Percentiles rank a stretch among this genome's conserved stretches.
Evolutionary conservation across 2,329 filamentous ascomycete species (phyloP).

Genomic region (Sphaerulina vaccinii): DNA sequence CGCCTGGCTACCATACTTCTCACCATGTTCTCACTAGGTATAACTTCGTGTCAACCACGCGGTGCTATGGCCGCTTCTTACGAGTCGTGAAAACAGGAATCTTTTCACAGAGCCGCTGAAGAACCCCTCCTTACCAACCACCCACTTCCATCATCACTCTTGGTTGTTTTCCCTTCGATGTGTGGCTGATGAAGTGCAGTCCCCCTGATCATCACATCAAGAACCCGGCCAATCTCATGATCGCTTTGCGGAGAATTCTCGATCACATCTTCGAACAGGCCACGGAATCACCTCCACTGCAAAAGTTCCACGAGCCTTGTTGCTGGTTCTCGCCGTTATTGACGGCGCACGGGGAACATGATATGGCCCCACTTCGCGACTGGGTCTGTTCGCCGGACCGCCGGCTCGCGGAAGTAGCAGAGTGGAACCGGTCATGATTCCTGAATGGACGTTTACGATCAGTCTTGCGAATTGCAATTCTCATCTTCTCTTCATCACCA

Average conservation of each 20-base stretch:
- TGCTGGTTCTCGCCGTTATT: not conserved
- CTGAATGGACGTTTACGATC: not conserved
- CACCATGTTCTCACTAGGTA: not conserved
- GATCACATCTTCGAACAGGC: not conserved
- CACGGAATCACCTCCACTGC: not conserved
- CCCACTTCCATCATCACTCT: not conserved
- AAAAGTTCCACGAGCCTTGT: not conserved
- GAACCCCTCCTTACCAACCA: not conserved
- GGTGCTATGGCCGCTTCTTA: not conserved
- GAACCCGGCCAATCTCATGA: not conserved
- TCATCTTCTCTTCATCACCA: not conserved
- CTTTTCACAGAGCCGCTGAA: not conserved
- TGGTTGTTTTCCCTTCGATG: not conserved
- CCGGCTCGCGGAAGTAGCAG: not conserved
- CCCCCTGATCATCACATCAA: not conserved
- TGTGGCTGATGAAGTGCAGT: not conserved
- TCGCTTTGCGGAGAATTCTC: too few species aligned
- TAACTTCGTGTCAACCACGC: too few species aligned
- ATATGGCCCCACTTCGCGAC: not conserved
- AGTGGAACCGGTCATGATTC: not conserved
- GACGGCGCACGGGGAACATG: not conserved
- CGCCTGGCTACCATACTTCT: not conserved
- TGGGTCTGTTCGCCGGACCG: not conserved
- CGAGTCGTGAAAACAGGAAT: not conserved
- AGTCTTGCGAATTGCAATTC: not conserved